phyloP scores from a whole-genome alignment of 2,329 filamentous ascomycete genomes.

The Didymella exigua region DNA sequence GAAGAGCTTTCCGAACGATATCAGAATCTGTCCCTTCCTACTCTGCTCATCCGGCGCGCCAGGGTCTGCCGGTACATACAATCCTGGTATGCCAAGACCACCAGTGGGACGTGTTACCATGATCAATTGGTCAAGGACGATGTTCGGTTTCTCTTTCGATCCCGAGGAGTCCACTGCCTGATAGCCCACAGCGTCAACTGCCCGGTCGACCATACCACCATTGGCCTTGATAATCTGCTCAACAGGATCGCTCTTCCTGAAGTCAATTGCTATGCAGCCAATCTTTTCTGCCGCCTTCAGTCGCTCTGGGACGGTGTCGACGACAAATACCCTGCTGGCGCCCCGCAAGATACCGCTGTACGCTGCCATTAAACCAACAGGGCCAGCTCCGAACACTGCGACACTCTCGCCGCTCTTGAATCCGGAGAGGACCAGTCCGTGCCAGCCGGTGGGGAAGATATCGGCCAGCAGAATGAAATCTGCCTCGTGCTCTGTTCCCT shows the following conservation, averaged over 20 bases:
- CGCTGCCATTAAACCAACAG: slow-evolving; percentile 70
- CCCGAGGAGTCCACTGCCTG: slow-evolving; percentile 63
- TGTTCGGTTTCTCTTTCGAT: slow-evolving; percentile 65
- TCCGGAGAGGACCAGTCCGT: slow-evolving; percentile 62
- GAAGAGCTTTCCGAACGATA: slow-evolving; percentile 71
- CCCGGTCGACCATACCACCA: slow-evolving; percentile 66
- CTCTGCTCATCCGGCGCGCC: slow-evolving; percentile 66
- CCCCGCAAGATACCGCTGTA: slow-evolving; percentile 67
- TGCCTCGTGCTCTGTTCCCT: slow-evolving; percentile 65
- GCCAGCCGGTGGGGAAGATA: slow-evolving; percentile 61
- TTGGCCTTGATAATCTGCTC: slow-evolving; percentile 66
- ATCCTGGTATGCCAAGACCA: slow-evolving; percentile 65
- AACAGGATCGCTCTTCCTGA: slow-evolving; percentile 64
- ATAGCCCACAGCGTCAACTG: slow-evolving; percentile 70
- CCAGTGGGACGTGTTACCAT: slow-evolving; percentile 66
- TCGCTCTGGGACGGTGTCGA: slow-evolving; percentile 67
- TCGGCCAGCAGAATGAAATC: slow-evolving; percentile 63
- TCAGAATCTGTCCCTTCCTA: slow-evolving; percentile 67
- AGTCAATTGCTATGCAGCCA: slow-evolving; percentile 65
- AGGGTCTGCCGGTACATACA: slow-evolving; percentile 62
- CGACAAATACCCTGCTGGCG: slow-evolving; percentile 65
- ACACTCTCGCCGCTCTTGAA: slow-evolving; percentile 67
- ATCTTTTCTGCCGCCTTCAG: slow-evolving; percentile 66
- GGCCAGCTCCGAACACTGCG: slow-evolving; percentile 67
- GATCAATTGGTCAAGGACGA: slow-evolving; percentile 69